These are phyloP conservation scores for Magnolia sinica DNA, from an alignment of 164 flowering plant genomes.

Conservation along the genomic window DNA sequence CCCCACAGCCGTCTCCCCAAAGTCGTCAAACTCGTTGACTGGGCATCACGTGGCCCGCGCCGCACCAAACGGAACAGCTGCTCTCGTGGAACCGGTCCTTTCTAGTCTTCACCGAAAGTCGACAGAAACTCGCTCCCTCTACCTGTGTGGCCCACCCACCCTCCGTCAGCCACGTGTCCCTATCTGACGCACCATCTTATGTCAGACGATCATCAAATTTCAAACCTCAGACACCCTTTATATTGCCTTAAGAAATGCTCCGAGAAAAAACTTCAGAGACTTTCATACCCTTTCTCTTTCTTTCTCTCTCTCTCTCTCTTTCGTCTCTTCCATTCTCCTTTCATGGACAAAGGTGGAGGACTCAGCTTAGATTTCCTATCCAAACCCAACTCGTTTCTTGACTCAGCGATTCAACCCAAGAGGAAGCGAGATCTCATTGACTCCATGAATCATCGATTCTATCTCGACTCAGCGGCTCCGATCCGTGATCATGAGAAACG, in stretches of 20 bases:
- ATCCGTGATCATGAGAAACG: conserved; percentile 13
- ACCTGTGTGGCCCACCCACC: conserved; percentile 1
- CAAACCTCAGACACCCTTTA: conserved; percentile 28
- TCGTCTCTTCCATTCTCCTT: conserved; percentile 12
- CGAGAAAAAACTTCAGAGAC: not conserved
- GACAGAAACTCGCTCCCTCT: not conserved
- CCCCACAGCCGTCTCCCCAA: not conserved
- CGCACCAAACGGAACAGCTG: conserved; percentile 36
- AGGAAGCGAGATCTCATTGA: conserved; percentile 24
- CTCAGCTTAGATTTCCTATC: conserved; percentile 46
- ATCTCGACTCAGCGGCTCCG: conserved; percentile 17
- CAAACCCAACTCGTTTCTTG: conserved; percentile 32
- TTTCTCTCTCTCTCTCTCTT: conserved; percentile 10
- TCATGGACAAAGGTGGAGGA: conserved; percentile 65
- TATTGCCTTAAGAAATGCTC: conserved; percentile 46
- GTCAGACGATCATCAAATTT: conserved; percentile 11
- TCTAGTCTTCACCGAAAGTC: conserved; percentile 12
- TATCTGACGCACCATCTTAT: conserved; percentile 24
- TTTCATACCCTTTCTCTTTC: conserved; percentile 8
- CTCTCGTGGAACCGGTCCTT: conserved; percentile 37
- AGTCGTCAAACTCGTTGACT: conserved; percentile 5
- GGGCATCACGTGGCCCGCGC: conserved; percentile 30
- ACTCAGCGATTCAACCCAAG: conserved; percentile 7
- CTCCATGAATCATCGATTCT: not conserved
- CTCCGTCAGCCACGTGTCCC: conserved; percentile 18